phyloP scores from a whole-genome alignment of 2,329 filamentous ascomycete genomes.

The Talaromyces albobiverticillius region DNA sequence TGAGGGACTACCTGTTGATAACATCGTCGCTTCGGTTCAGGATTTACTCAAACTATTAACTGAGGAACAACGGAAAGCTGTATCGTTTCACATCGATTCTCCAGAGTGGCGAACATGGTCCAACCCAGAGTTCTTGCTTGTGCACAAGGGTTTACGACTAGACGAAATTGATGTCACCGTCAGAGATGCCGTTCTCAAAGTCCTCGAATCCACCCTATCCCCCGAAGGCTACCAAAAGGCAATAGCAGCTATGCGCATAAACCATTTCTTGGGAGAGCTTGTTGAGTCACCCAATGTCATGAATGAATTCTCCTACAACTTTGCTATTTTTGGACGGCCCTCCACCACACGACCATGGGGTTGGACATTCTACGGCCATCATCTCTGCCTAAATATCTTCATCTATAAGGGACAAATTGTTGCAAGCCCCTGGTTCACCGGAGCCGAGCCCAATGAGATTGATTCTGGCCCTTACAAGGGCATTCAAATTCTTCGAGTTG shows the following conservation, averaged over 20 bases:
- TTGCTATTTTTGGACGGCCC: conserved; percentile 66
- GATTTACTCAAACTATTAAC: conserved; percentile 48
- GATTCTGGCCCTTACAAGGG: conserved; percentile 62
- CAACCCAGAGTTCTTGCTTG: conserved; percentile 71
- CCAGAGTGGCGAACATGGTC: conserved; percentile 69
- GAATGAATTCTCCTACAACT: conserved; percentile 76
- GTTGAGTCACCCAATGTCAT: conserved; percentile 61
- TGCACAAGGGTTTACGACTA: conserved; percentile 66
- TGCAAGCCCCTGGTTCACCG: conserved; percentile 72
- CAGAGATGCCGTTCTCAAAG: conserved; percentile 50
- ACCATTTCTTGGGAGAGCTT: conserved; percentile 70
- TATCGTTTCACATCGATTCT: conserved; percentile 64
- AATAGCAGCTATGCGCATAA: conserved; percentile 67
- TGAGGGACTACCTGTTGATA: conserved; percentile 59
- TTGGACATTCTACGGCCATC: conserved; percentile 74
- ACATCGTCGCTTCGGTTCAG: conserved; percentile 54
- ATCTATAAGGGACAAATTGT: conserved; percentile 64
- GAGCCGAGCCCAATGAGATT: conserved; percentile 74
- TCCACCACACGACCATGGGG: conserved; percentile 63
- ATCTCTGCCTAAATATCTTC: conserved; percentile 71
- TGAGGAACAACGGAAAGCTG: conserved; percentile 46
- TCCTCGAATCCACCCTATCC: conserved; percentile 61
- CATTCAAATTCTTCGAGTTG: conserved; percentile 62
- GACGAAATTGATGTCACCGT: conserved; percentile 56
- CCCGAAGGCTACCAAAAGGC: conserved; percentile 71